phyloP scores from a whole-genome alignment of 2,329 filamentous ascomycete species.

The Westerdykella ornata region DNA sequence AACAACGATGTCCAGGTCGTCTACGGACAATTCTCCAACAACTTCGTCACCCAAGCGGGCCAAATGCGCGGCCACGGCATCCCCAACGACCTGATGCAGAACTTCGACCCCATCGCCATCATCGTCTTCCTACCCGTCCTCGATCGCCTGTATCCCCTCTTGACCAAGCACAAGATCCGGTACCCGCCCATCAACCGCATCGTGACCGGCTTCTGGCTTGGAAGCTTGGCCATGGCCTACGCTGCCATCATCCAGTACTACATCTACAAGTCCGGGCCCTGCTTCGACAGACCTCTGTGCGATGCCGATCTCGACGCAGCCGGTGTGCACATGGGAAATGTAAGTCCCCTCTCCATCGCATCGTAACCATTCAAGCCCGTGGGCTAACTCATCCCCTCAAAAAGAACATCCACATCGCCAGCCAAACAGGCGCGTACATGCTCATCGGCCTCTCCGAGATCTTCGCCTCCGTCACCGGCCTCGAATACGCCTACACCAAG shows the following conservation, averaged over 20 bases:
- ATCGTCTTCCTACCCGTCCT: constrained; percentile 44
- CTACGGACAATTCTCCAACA: constrained; percentile 39
- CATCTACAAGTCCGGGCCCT: constrained; percentile 51
- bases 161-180: constrained; percentile 38
- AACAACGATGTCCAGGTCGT: constrained; percentile 21
- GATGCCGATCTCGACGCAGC: constrained; percentile 20
- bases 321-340: constrained; percentile 30
- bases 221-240: constrained; percentile 49
- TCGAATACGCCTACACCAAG: constrained; percentile 46
- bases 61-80: constrained; percentile 43
- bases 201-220: constrained; percentile 48
- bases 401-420: constrained; percentile 42
- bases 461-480: constrained; percentile 44
- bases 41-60: constrained; percentile 42
- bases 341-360: constrained; percentile 1
- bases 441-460: constrained; percentile 45
- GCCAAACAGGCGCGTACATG: constrained; percentile 44
- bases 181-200: constrained; percentile 50
- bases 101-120: constrained; percentile 43
- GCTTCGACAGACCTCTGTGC: constrained; percentile 42
- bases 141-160: constrained; percentile 39
- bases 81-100: constrained; percentile 46
- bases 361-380: background rate
- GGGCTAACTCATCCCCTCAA: background rate
- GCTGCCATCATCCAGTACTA: constrained; percentile 53